Evolutionary conservation across 495 filamentous ascomycete species (phyloP), one percentile per base, ranked within the genome.

Genomic region (Extremus antarcticus): DNA sequence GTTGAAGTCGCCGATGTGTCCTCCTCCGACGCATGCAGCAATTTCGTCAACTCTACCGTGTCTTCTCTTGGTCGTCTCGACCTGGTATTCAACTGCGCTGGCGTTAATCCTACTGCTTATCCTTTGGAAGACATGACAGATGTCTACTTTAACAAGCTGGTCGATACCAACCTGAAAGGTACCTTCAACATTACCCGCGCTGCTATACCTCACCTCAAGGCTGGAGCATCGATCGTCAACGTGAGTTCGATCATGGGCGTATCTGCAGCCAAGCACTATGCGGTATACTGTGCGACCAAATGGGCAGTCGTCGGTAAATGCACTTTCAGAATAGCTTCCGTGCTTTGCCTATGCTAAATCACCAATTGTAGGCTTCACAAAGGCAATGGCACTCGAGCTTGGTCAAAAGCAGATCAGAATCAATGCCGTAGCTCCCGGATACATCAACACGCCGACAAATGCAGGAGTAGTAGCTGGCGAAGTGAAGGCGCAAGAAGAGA

Each of bases 331-430:
- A n/a, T n/a, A n/a, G n/a, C n/a, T n/a, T n/a, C n/a, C n/a, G n/a
- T n/a, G n/a, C n/a, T n/a, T n/a, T n/a, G n/a, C n/a, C n/a, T n/a
- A n/a, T n/a, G n/a, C n/a, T n/a, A n/a, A n/a, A n/a, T n/a, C n/a
- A n/a, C n/a, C n/a, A n/a, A n/a, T n/a, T n/a, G 72, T 78, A 23
- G 78, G 77, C 4, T 75, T 82, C 57, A 73, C 73, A 3, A 79
- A 79, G 57, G 71, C 71, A 54, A 71, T 82, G 59, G 78, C 78
- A 15, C 61, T 78, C 52, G 79, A 81, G 51, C 62, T 81, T 43
- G 79, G 76, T 0, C 63, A 70, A 3, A 69, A 70, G 43, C 76
- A 76, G 11, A 73, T 81, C 21, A 67, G 77, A 10, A 71, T 73
- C 1, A 82, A 82, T 60, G 70, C 75, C 15, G 70, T 82, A 29